Evolutionary conservation across 83 land plant genomes (phyloP), one percentile per base, ranked within the genome.

Genomic region (Diphasiastrum complanatum): DNA sequence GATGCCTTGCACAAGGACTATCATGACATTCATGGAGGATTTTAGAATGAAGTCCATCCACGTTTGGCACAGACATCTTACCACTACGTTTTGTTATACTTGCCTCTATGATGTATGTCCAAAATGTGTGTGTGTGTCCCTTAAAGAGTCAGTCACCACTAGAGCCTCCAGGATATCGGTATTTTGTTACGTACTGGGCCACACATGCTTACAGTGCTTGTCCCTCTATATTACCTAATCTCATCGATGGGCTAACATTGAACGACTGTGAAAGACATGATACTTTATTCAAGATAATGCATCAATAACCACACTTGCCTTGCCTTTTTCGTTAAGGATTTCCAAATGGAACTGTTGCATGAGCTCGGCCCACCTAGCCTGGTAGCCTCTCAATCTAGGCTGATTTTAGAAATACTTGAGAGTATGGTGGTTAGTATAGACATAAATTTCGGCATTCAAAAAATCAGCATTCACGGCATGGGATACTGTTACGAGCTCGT

Each of bases 1-100:
- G 51, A 48, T 48, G 51, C 4, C 51, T 18, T 6, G 51, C 51
- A 18, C 51, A 48, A 6, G 51, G 51, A 24, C 51, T 48, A 18
- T 48, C 51, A 48, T 48, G 51, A 18, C 51, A 48, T 6, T 48
- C 51, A 6, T 48, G 6, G 23, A 48, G 23, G 23, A 48, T 24
- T 18, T 6, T 4, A 4, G 6, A 18, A 5, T 18, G n/a, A 6
- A 48, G 6, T 6, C 18, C 18, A 48, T 6, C 23, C 4, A 18
- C 51, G 4, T 18, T 5, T 6, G 51, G 51, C 6, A 48, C 51
- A 48, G 5, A 48, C 51, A 48, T 24, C 23, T 18, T 48, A 5
- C 51, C 51, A 18, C 23, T 48, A 18, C 18, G 6, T 6, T 48
- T 48, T 6, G 23, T 6, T 4, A 48, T 48, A 6, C 18, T 24